These are phyloP conservation scores for Plasmodium chabaudi DNA, from an alignment of 169 alveolate species.

Conservation along the genomic window DNA sequence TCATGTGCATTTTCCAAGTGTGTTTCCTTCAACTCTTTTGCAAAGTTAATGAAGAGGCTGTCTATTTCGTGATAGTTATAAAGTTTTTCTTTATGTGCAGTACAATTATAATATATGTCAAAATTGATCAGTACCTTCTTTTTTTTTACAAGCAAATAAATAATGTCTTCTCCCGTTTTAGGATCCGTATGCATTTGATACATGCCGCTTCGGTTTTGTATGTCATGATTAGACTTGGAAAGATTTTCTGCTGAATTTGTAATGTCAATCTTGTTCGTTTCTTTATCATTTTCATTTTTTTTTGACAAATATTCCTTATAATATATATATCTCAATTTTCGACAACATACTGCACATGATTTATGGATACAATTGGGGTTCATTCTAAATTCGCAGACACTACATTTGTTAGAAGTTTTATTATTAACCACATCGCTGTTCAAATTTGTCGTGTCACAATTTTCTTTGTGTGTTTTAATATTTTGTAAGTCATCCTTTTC, in stretches of 20 bases:
- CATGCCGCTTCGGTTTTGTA: neutral
- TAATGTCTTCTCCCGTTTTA: neutral
- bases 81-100: constrained; percentile 23
- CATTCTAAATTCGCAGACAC: constrained; percentile 21
- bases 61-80: constrained; percentile 44
- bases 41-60: constrained; percentile 5
- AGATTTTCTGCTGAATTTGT: neutral
- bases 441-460: neutral
- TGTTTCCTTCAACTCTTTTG: constrained; percentile 20
- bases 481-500: constrained; percentile 20
- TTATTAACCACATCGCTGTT: too few relatives aligned
- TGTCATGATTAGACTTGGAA: too few relatives aligned
- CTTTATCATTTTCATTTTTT: neutral
- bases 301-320: neutral
- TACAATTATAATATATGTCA: constrained; percentile 17
- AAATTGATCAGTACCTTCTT: constrained; percentile 41
- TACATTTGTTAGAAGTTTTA: constrained; percentile 11
- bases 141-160: constrained; percentile 38
- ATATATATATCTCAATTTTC: constrained; percentile 34
- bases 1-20: neutral
- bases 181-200: constrained; percentile 4
- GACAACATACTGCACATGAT: constrained; percentile 53
- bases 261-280: neutral
- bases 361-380: constrained; percentile 43
- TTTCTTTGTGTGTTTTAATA: neutral